phyloP scores from a whole-genome alignment of 2,329 filamentous ascomycete genomes.

The Scleromitrula shiraiana region DNA sequence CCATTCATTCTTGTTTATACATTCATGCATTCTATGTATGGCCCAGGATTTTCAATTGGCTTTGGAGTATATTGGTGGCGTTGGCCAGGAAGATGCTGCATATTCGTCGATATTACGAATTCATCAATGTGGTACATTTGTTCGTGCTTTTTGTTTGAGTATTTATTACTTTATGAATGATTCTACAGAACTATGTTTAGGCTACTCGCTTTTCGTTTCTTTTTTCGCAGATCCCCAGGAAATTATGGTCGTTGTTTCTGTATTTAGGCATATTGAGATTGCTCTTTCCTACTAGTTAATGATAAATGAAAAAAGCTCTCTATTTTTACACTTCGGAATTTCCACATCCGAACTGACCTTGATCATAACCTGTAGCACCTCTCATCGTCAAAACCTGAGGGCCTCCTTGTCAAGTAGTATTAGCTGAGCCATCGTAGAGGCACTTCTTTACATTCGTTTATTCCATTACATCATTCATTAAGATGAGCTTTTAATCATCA shows the following conservation, averaged over 20 bases:
- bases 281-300: constrained; percentile 8
- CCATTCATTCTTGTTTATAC: constrained; percentile 9
- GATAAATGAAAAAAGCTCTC: constrained; percentile 7
- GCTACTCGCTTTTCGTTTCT: no score
- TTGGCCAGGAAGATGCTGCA: constrained; percentile 2
- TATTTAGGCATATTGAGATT: constrained; percentile 2
- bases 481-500: background rate
- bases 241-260: constrained; percentile 4
- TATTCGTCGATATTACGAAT: constrained; percentile 10
- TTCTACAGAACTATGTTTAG: constrained; percentile 1
- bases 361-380: no score
- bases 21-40: constrained; percentile 2
- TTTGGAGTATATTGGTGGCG: constrained; percentile 9
- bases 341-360: background rate
- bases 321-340: background rate
- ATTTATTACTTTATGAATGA: background rate
- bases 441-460: constrained; percentile 6
- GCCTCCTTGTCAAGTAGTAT: constrained; percentile 4
- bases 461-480: no score
- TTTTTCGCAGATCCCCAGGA: no score
- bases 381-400: no score
- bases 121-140: constrained; percentile 3
- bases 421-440: constrained; percentile 7
- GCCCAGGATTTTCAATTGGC: constrained; percentile 6
- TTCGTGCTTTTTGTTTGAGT: background rate